phyloP scores from a whole-genome alignment of 2,329 filamentous ascomycete species.

The Beauveria rudraprayagi region DNA sequence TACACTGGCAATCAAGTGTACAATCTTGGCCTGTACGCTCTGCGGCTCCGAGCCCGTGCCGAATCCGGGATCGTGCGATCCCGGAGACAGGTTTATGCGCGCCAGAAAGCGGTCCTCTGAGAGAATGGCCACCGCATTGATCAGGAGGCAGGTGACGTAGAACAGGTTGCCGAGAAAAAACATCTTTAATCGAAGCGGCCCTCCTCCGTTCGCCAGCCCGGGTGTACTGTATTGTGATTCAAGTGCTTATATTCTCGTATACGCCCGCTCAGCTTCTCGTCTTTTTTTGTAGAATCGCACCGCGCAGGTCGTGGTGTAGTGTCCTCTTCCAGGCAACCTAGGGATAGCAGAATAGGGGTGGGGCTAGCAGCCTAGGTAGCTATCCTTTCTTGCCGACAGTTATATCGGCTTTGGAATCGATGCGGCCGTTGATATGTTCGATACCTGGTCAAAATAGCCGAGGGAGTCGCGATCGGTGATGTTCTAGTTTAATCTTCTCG shows the following conservation, averaged over 20 bases:
- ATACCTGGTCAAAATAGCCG: too few relatives aligned
- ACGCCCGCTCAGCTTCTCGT: not conserved
- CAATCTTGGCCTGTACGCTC: constrained; percentile 69
- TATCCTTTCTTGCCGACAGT: not conserved
- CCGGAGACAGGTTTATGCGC: constrained; percentile 65
- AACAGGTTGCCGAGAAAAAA: constrained; percentile 57
- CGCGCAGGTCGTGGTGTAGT: not conserved
- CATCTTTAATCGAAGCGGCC: constrained; percentile 32
- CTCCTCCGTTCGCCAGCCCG: not conserved
- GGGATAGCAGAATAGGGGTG: constrained; percentile 5
- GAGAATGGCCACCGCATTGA: constrained; percentile 80
- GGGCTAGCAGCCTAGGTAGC: not conserved
- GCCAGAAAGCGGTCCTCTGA: constrained; percentile 81
- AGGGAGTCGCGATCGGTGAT: not conserved
- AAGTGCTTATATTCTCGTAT: not conserved
- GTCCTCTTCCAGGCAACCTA: not conserved
- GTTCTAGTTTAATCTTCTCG: not conserved
- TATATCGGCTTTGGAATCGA: not conserved
- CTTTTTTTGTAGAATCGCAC: not conserved
- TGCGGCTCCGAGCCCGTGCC: constrained; percentile 53
- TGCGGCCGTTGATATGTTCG: not conserved
- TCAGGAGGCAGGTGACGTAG: constrained; percentile 69
- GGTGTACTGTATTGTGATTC: too few relatives aligned
- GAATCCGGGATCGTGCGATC: constrained; percentile 60
- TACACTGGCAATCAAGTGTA: constrained; percentile 76